Evolutionary conservation across 441 rosid genomes (phyloP).

Genomic region (Croton setiger): DNA sequence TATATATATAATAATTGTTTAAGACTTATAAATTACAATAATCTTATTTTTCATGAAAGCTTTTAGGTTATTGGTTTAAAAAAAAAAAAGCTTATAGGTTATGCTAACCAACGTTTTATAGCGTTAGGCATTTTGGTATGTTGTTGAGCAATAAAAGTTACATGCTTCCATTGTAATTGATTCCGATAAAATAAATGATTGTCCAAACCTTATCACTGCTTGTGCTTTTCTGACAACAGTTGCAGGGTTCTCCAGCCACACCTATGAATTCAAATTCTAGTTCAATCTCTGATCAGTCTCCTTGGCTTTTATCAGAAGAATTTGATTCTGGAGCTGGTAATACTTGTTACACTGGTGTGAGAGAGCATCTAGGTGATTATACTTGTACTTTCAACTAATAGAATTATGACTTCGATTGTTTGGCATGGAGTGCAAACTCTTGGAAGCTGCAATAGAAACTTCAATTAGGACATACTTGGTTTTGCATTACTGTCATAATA

Average conservation of each 20-base stretch:
- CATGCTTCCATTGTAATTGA: background rate
- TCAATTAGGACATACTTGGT: background rate
- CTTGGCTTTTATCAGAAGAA: conserved; percentile 57
- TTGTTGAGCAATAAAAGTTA: background rate
- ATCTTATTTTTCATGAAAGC: background rate
- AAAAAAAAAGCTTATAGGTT: background rate
- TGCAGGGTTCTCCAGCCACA: conserved; percentile 77
- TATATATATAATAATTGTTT: background rate
- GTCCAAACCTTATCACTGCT: conserved; percentile 8
- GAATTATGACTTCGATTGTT: background rate
- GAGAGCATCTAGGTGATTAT: conserved; percentile 28
- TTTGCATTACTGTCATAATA: no score
- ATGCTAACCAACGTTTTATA: background rate
- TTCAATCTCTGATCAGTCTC: conserved; percentile 65
- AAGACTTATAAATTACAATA: background rate
- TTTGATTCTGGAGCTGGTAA: conserved; percentile 63
- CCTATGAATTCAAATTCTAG: conserved; percentile 84
- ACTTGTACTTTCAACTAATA: conserved; percentile 15
- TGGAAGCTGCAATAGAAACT: conserved; percentile 7
- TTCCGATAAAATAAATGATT: conserved; percentile 1
- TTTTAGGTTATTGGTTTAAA: no score
- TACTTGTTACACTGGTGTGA: conserved; percentile 33
- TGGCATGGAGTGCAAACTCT: background rate
- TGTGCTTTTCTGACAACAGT: conserved; percentile 32
- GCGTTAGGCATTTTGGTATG: conserved; percentile 2